Evolutionary conservation across 1,284 basidiomycete species (phyloP), one percentile per base, ranked within the genome.

Genomic region (Anthracocystis walkeri): DNA sequence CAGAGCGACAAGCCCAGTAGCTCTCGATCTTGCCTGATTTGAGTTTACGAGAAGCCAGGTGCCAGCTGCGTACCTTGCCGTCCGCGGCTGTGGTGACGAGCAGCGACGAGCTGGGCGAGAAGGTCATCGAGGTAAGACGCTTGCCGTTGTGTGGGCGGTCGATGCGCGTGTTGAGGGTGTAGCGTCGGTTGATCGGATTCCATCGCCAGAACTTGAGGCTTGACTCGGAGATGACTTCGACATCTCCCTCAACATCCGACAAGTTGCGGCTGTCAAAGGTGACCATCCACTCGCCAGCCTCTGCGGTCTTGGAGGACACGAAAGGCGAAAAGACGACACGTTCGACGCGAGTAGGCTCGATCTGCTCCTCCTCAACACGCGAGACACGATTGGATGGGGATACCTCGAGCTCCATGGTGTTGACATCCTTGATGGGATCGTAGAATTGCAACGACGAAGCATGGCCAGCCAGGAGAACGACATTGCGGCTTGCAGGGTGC

Each of bases 381-480:
- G 93, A 93, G 18, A 98, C 90, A 63, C 94, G 90, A 87, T 98
- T 99, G 21, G 94, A 95, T 10, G 96, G 93, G 0, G 93, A 91
- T 4, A 99, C 90, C 85, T 99, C 95, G 27, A 99, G 88, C 86
- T 99, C 96, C 53, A 91, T 91, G 1, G 94, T 82, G 3, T 95
- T 89, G 54, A 89, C 89, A 33, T 92, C 92, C 8, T 90, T 89
- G 14, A 88, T 86, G 0, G 92, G 91, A 35, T 94, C 92, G 86
- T 93, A 95, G 46, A 93, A 91, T 87, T 99, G 97, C 46, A 99
- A 87, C 14, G 94, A 94, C 6, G 95, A 96, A 0, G 95, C 92
- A 83, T 99, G 95, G 0, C 95, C 96, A 0, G 96, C 94, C 0
- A 94, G 92, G 18, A 99, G 89, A 63, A 97, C 89, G 27, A 83